Evolutionary conservation across 2,329 filamentous ascomycete genomes (phyloP).

Genomic region (Diaporthe eres): DNA sequence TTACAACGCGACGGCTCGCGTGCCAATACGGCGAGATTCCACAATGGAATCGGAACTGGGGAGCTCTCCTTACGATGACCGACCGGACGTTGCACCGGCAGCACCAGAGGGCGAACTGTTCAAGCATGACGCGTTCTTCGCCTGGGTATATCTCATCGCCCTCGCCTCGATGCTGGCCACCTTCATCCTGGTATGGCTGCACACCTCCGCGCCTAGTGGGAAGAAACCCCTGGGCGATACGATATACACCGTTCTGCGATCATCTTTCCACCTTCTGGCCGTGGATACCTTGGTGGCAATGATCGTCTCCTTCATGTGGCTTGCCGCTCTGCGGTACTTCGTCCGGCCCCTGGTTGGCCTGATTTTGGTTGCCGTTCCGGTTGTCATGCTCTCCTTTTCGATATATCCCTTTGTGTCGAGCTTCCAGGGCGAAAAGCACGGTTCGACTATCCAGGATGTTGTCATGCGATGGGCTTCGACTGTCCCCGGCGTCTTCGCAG

Average conservation of each 20-base stretch:
- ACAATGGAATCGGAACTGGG: conserved; percentile 64
- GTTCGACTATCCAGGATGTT: conserved; percentile 85
- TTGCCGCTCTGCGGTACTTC: conserved; percentile 89
- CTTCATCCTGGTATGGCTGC: conserved; percentile 89
- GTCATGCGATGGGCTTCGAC: conserved; percentile 90
- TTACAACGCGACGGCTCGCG: conserved; percentile 54
- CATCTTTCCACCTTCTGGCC: conserved; percentile 89
- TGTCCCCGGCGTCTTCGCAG: conserved; percentile 79
- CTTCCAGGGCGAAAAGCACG: conserved; percentile 82
- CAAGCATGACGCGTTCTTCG: conserved; percentile 91
- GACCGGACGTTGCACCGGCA: conserved; percentile 56
- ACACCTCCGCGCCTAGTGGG: conserved; percentile 79
- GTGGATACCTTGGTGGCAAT: conserved; percentile 93
- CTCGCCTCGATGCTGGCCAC: conserved; percentile 88
- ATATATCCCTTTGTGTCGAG: conserved; percentile 93
- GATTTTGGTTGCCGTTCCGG: conserved; percentile 86
- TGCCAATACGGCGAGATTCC: conserved; percentile 58
- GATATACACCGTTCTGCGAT: conserved; percentile 89
- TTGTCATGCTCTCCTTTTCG: conserved; percentile 89
- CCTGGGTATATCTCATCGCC: conserved; percentile 88
- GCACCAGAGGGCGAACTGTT: conserved; percentile 75
- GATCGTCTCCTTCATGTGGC: conserved; percentile 89
- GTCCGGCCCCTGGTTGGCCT: conserved; percentile 85
- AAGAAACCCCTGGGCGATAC: conserved; percentile 89
- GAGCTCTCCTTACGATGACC: conserved; percentile 46